Evolutionary conservation across 805 yeast genomes (phyloP).

Genomic region (Nakazawaea molendinolei): DNA sequence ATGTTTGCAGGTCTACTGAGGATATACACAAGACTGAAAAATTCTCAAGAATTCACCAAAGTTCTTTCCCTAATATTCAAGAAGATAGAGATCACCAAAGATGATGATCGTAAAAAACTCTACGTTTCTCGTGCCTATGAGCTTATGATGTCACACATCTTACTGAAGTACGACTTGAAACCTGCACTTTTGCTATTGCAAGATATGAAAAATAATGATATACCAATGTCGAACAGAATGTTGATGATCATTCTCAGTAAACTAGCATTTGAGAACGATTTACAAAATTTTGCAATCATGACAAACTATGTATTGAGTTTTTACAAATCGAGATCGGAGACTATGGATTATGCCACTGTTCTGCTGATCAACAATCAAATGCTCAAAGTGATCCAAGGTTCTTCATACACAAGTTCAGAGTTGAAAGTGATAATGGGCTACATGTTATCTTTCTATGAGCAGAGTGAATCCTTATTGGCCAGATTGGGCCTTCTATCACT

Average conservation of each 20-base stretch:
- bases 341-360: neutral
- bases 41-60: slow-evolving; percentile 2
- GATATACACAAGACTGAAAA: slow-evolving; percentile 3
- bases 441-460: neutral
- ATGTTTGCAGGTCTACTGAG: slow-evolving; percentile 7
- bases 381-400: slow-evolving; percentile 6
- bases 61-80: slow-evolving; percentile 6
- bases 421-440: slow-evolving; percentile 10
- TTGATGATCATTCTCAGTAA: slow-evolving; percentile 5
- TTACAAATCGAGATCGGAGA: neutral
- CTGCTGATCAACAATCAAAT: slow-evolving; percentile 5
- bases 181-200: slow-evolving; percentile 6
- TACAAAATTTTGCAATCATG: slow-evolving; percentile 7
- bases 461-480: slow-evolving; percentile 3
- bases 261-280: slow-evolving; percentile 4
- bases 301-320: slow-evolving; percentile 3
- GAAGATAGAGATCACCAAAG: slow-evolving; percentile 4
- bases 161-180: slow-evolving; percentile 3
- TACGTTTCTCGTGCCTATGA: slow-evolving; percentile 7
- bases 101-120: neutral
- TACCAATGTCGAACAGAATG: slow-evolving; percentile 9
- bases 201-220: slow-evolving; percentile 9
- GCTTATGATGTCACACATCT: slow-evolving; percentile 7
- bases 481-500: slow-evolving; percentile 1
- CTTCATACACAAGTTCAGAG: slow-evolving; percentile 3